phyloP scores from a whole-genome alignment of 495 filamentous ascomycete genomes.

The Aspergillus nidulans region DNA sequence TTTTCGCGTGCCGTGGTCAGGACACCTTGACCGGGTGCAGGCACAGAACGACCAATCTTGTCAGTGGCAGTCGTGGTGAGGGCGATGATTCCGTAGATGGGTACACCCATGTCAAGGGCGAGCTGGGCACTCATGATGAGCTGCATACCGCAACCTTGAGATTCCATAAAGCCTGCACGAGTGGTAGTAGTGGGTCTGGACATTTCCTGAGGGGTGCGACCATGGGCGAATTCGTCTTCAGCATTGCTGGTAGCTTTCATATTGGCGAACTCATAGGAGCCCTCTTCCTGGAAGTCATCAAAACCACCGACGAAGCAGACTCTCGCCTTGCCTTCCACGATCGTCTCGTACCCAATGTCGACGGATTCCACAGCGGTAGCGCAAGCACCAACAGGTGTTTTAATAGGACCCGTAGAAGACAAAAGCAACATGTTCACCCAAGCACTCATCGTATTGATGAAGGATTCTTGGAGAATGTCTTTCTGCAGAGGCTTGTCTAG shows the following conservation, averaged over 20 bases:
- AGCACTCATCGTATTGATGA: slow-evolving; percentile 99
- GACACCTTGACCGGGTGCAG: slow-evolving; percentile 93
- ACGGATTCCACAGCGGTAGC: slow-evolving; percentile 96
- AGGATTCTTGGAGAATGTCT: slow-evolving; percentile 97
- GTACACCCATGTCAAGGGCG: slow-evolving; percentile 96
- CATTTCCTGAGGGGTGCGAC: slow-evolving; percentile 95
- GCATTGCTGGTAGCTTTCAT: slow-evolving; percentile 99
- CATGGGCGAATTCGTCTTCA: slow-evolving; percentile 91
- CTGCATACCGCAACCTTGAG: slow-evolving; percentile 96
- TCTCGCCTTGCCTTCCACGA: slow-evolving; percentile 93
- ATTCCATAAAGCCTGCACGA: slow-evolving; percentile 98
- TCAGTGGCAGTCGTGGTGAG: slow-evolving; percentile 97
- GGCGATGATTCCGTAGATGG: slow-evolving; percentile 92
- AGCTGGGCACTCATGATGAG: slow-evolving; percentile 97
- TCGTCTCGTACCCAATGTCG: slow-evolving; percentile 96
- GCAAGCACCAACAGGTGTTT: slow-evolving; percentile 96
- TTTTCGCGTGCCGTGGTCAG: slow-evolving; percentile 95
- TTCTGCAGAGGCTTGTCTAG: slow-evolving; percentile 98
- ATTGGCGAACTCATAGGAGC: slow-evolving; percentile 99
- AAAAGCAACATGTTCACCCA: slow-evolving; percentile 99
- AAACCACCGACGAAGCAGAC: slow-evolving; percentile 98
- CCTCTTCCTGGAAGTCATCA: slow-evolving; percentile 99
- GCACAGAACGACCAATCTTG: slow-evolving; percentile 97
- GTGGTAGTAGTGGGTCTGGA: slow-evolving; percentile 96
- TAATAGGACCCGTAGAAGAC: slow-evolving; percentile 96